Conservation (phyloP, 2,329 filamentous ascomycete species). For the Alternaria metachromatica region DNA sequence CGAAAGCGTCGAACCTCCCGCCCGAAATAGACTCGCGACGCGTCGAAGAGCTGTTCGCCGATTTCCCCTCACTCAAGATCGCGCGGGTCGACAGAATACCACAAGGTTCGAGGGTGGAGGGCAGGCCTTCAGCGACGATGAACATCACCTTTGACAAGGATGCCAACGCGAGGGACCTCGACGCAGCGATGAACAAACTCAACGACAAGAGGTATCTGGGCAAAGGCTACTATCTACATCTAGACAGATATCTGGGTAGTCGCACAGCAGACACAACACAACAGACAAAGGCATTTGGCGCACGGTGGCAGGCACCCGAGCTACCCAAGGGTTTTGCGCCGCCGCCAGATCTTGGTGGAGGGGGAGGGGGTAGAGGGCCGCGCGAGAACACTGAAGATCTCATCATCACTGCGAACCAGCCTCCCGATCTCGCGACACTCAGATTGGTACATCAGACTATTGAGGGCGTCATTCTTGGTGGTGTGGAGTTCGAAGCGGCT, state of each 20-base stretch:
- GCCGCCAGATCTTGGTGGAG: constrained; percentile 36
- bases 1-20: constrained; percentile 43
- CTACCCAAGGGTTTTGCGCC: constrained; percentile 38
- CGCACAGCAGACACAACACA: constrained; percentile 31
- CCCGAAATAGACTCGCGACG: constrained; percentile 30
- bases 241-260: constrained; percentile 41
- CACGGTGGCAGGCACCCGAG: constrained; percentile 38
- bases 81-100: constrained; percentile 39
- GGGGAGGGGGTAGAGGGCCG: constrained; percentile 16
- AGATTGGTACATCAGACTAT: constrained; percentile 87
- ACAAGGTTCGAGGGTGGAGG: constrained; percentile 23
- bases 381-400: constrained; percentile 34
- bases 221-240: constrained; percentile 42
- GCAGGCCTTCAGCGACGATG: constrained; percentile 36
- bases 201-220: constrained; percentile 46
- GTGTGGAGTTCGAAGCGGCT: constrained; percentile 87
- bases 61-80: constrained; percentile 41
- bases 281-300: constrained; percentile 39
- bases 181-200: constrained; percentile 41
- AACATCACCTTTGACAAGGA: constrained; percentile 44
- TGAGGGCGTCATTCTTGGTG: constrained; percentile 78
- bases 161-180: constrained; percentile 34
- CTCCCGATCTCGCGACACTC: constrained; percentile 78
- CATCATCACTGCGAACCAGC: constrained; percentile 65
- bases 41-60: constrained; percentile 39